Conservation (phyloP, 176 grass and related monocot genomes). For the Hordeum marinum region DNA sequence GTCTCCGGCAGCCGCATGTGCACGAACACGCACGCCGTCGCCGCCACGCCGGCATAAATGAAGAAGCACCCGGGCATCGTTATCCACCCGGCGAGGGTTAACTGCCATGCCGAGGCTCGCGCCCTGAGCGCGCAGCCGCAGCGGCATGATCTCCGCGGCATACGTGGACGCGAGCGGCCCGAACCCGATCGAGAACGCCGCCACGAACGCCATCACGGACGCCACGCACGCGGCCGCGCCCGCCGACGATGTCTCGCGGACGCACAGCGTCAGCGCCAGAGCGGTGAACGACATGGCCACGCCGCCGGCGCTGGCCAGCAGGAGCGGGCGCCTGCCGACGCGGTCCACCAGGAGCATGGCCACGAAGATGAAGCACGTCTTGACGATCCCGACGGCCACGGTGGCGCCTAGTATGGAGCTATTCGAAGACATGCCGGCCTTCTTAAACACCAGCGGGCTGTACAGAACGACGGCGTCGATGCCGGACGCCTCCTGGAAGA, state of each 20-base stretch:
- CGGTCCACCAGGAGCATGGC: background rate
- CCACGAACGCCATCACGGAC: background rate
- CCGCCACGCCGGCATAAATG: background rate
- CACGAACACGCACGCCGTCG: background rate
- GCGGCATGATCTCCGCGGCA: background rate
- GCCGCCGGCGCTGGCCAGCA: background rate
- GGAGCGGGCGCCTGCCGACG: background rate
- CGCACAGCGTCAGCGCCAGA: background rate
- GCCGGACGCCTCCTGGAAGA: background rate
- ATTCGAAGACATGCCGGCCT: background rate
- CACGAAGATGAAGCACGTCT: slow-evolving; percentile 4
- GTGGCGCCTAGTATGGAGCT: background rate
- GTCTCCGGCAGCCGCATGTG: background rate
- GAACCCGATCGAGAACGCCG: background rate
- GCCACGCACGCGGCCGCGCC: background rate
- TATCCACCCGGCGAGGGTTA: background rate
- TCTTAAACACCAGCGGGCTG: slow-evolving; percentile 1
- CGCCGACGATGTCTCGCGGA: background rate
- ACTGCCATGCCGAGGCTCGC: background rate
- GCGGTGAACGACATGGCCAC: background rate
- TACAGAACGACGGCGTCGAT: background rate
- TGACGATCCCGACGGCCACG: background rate
- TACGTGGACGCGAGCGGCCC: background rate
- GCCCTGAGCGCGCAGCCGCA: background rate
- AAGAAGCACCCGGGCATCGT: slow-evolving; percentile 11